Base-by-base conservation (phyloP, 2,329 filamentous ascomycete genomes). In the Fusarium longipes region DNA sequence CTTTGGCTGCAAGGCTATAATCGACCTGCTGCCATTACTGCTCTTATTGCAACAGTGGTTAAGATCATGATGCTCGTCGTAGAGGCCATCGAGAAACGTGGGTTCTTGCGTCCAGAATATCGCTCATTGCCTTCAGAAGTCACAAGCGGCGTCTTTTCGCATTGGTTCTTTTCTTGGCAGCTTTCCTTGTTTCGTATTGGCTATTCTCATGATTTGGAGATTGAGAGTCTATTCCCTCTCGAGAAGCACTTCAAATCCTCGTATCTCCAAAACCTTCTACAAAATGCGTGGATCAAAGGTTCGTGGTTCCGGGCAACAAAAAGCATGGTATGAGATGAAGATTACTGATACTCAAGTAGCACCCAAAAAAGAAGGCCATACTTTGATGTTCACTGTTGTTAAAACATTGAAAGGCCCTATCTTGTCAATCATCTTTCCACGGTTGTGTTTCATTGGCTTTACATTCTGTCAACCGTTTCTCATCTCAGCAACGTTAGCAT, bases 381-480 rank as follows among this genome's bases (percentile, higher is more conserved):
- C 52, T 11, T 49, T 70, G 7, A 27, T 70, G 29, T 35, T 59
- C 2, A 44, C 33, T 8, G 58, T 64, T 5, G 9, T 66, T 4
- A 43, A 5, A 15, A 65, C 63, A 18, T 27, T 67, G 3, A 69
- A 56, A 27, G 20, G 49, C 22, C 68, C 55, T 24, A 18, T 54
- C 2, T 14, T 70, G 1, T 54, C 52, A 5, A 66, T 68, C 1
- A 1, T 68, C 3, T 53, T 70, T 3, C 68, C 68, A 1, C 54
- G 68, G 2, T 8, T 70, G 4, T 63, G 61, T n/a, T 60, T 70
- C 11, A 71, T 67, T 4, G 68, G 52, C 2, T 70, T 70, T 6
- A 69, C 58, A 0, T 70, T 71, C 20, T 57, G 61, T 6, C 68
- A 70, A 8, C 68, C 68, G 1, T 71, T 70, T 24, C 65, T 70